Evolutionary conservation across 768 basidiomycete genomes (phyloP).

Genomic region (Phanerochaete carnosa): DNA sequence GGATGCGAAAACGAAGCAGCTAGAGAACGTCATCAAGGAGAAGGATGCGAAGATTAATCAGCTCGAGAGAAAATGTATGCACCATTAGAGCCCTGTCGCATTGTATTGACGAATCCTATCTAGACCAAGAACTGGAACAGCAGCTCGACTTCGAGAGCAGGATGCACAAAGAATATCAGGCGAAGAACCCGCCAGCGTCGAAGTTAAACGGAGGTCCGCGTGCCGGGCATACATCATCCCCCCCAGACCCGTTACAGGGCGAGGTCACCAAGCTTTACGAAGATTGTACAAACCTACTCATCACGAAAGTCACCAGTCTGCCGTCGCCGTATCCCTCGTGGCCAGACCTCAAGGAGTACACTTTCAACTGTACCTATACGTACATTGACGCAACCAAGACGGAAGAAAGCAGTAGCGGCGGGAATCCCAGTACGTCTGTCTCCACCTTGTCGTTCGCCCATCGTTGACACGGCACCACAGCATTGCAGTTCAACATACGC

Average conservation of each 20-base stretch:
- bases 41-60: constrained; percentile 43
- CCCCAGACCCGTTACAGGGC: constrained; percentile 53
- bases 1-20: constrained; percentile 44
- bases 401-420: neutral
- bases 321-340: constrained; percentile 30
- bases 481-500: constrained; percentile 48
- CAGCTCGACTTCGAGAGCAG: constrained; percentile 68
- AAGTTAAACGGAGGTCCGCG: constrained; percentile 24
- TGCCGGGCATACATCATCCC: constrained; percentile 29
- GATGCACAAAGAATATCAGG: constrained; percentile 33
- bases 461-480: constrained; percentile 31
- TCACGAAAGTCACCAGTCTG: constrained; percentile 58
- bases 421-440: constrained; percentile 6
- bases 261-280: constrained; percentile 76
- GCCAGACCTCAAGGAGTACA: constrained; percentile 53
- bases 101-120: neutral
- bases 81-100: neutral
- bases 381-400: constrained; percentile 13
- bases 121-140: constrained; percentile 48
- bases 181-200: constrained; percentile 40
- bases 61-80: constrained; percentile 41
- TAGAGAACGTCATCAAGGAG: constrained; percentile 41
- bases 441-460: neutral
- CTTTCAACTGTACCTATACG: constrained; percentile 67
- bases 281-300: constrained; percentile 77